These are phyloP conservation scores for Aspergillus sp. DNA, from an alignment of 2,329 filamentous ascomycete genomes.

Conservation along the genomic window DNA sequence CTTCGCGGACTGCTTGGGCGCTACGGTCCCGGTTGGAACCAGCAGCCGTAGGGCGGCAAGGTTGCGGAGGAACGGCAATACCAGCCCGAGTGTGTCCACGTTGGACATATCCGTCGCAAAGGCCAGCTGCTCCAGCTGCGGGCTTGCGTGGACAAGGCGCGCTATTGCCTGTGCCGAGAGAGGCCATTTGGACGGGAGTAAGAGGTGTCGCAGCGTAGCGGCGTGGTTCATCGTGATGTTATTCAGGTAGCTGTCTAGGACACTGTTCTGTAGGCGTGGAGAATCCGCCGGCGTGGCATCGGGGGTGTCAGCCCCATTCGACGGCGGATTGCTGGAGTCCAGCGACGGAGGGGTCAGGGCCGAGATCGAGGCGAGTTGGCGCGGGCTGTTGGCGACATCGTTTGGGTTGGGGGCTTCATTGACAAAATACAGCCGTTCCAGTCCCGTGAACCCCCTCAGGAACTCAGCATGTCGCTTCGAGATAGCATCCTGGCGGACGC, in stretches of 20 bases:
- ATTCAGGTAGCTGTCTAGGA: slow-evolving; percentile 50
- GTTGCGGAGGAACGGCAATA: slow-evolving; percentile 42
- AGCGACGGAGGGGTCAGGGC: slow-evolving; percentile 29
- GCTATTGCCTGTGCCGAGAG: slow-evolving; percentile 50
- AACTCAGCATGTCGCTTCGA: slow-evolving; percentile 47
- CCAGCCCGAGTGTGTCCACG: slow-evolving; percentile 38
- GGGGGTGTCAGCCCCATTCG: slow-evolving; percentile 18
- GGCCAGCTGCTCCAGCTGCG: slow-evolving; percentile 59
- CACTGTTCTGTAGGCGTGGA: slow-evolving; percentile 28
- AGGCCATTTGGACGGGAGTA: slow-evolving; percentile 57
- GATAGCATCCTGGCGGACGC: slow-evolving; percentile 49
- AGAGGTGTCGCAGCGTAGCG: slow-evolving; percentile 53
- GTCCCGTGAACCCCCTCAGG: slow-evolving; percentile 40
- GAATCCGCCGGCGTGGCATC: slow-evolving; percentile 23
- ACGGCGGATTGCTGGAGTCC: slow-evolving; percentile 16
- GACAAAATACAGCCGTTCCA: slow-evolving; percentile 56
- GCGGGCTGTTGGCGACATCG: slow-evolving; percentile 33
- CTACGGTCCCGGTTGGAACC: slow-evolving; percentile 28
- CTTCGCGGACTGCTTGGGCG: slow-evolving; percentile 4
- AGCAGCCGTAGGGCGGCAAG: slow-evolving; percentile 42
- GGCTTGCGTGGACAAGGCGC: slow-evolving; percentile 53
- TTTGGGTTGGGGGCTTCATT: slow-evolving; percentile 33
- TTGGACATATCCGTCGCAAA: slow-evolving; percentile 47
- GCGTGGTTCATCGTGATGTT: slow-evolving; percentile 53
- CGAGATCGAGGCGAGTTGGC: slow-evolving; percentile 18